Evolutionary conservation across 1,284 basidiomycete genomes (phyloP).

Genomic region (Rhodotorula sp.): DNA sequence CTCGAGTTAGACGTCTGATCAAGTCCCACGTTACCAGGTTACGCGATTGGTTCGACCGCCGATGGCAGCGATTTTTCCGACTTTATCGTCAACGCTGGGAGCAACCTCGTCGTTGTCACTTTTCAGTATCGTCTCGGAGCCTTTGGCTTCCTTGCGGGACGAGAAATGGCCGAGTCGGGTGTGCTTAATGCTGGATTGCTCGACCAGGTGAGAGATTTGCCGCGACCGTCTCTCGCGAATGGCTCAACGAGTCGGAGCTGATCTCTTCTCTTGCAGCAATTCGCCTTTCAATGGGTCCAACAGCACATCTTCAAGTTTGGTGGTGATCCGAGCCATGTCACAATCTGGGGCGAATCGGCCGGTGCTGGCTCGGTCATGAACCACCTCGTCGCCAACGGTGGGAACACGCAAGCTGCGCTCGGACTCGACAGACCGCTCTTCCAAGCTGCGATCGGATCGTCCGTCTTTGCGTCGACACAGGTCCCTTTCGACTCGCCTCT

Average conservation of each 20-base stretch:
- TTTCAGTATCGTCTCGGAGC: conserved; percentile 53
- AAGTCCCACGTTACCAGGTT: conserved; percentile 46
- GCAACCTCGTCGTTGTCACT: conserved; percentile 12
- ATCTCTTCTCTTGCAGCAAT: conserved; percentile 40
- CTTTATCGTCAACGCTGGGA: conserved; percentile 31
- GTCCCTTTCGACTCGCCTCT: not conserved
- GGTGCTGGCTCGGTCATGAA: conserved; percentile 46
- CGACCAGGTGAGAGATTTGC: not conserved
- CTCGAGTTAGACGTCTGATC: conserved; percentile 39
- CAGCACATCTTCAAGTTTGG: conserved; percentile 62
- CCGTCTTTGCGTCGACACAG: not conserved
- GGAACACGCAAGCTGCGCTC: conserved; percentile 34
- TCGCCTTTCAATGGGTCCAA: conserved; percentile 61
- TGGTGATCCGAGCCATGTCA: conserved; percentile 38
- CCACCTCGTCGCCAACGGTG: conserved; percentile 33
- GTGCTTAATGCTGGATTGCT: not conserved
- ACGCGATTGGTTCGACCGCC: conserved; percentile 23
- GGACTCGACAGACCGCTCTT: conserved; percentile 44
- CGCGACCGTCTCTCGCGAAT: not conserved
- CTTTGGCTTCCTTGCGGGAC: conserved; percentile 55
- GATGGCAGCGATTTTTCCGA: conserved; percentile 9
- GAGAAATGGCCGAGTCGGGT: conserved; percentile 50
- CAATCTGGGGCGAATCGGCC: conserved; percentile 50
- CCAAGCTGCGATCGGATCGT: conserved; percentile 47
- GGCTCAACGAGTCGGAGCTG: not conserved